Percentiles rank a stretch among this genome's conserved stretches.
These are phyloP conservation scores for Pestalotiopsis sp. DNA, from an alignment of 2,329 filamentous ascomycete species.

Conservation along the genomic window DNA sequence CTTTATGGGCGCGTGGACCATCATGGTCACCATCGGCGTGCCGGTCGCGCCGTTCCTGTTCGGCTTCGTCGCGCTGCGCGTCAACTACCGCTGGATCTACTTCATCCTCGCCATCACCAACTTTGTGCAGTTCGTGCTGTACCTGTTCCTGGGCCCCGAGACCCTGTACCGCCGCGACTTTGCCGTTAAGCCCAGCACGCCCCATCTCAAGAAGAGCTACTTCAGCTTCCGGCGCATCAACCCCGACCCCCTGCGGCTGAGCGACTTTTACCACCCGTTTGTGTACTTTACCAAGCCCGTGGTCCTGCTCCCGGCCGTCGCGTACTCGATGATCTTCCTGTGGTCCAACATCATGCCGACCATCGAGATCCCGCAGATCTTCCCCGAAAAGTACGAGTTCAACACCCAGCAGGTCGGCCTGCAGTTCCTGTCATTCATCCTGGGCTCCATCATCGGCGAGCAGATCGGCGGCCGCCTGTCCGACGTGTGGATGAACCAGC, in stretches of 20 bases:
- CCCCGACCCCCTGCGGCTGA: conserved; percentile 46
- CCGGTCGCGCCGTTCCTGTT: conserved; percentile 38
- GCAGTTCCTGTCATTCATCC: conserved; percentile 58
- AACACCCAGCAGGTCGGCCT: conserved; percentile 60
- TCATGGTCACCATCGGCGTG: conserved; percentile 30
- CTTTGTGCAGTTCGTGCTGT: conserved; percentile 56
- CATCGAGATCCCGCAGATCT: conserved; percentile 63
- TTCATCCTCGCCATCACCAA: conserved; percentile 61
- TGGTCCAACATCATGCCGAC: conserved; percentile 56
- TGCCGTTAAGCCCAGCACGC: conserved; percentile 30
- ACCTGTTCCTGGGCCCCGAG: conserved; percentile 58
- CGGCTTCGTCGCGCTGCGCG: conserved; percentile 50
- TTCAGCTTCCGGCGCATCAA: conserved; percentile 53
- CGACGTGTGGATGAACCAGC: conserved; percentile 54
- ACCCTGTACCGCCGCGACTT: conserved; percentile 52
- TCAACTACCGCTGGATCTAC: conserved; percentile 63
- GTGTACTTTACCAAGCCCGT: conserved; percentile 45
- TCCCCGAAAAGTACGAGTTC: conserved; percentile 58
- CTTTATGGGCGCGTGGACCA: conserved; percentile 61
- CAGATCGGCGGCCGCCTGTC: conserved; percentile 57
- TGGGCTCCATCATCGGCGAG: conserved; percentile 61
- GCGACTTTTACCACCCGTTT: conserved; percentile 55
- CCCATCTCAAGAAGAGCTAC: conserved; percentile 48
- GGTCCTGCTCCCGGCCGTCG: conserved; percentile 51
- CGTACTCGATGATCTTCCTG: conserved; percentile 61